Conservation (phyloP, 116 monocot genomes). For the Dioscorea cayenensis region DNA sequence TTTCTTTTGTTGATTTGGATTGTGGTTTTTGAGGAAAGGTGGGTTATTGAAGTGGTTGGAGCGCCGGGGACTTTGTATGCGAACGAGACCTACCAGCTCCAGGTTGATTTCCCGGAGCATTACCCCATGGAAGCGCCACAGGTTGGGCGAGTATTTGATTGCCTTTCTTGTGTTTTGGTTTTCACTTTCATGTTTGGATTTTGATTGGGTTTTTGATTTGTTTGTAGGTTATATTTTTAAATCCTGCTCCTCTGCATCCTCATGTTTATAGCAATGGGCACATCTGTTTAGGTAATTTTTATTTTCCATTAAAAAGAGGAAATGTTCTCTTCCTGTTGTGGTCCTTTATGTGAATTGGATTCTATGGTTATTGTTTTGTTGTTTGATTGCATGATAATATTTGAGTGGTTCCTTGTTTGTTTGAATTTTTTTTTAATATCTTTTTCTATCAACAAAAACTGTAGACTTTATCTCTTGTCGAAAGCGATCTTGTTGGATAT, state of each 20-base stretch:
- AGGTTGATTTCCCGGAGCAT: slow-evolving; percentile 98
- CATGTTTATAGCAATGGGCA: slow-evolving; percentile 88
- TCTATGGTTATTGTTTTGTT: too few relatives aligned
- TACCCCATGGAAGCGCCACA: slow-evolving; percentile 99
- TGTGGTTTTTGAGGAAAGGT: slow-evolving; percentile 36
- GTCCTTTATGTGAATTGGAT: too few relatives aligned
- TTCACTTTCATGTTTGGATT: background rate
- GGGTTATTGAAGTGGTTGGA: slow-evolving; percentile 81
- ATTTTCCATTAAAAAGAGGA: background rate
- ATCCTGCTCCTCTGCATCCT: slow-evolving; percentile 69
- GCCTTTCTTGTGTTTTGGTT: background rate
- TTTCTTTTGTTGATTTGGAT: slow-evolving; percentile 1
- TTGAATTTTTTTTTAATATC: background rate
- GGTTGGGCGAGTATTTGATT: slow-evolving; percentile 24
- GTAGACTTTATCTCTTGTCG: background rate
- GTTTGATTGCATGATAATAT: background rate
- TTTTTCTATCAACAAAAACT: background rate
- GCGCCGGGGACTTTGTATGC: slow-evolving; percentile 83
- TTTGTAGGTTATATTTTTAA: slow-evolving; percentile 63
- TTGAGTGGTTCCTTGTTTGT: background rate
- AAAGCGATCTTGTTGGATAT: background rate
- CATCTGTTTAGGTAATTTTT: slow-evolving; percentile 71
- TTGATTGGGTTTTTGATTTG: background rate
- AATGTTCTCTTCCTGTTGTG: background rate
- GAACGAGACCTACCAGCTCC: slow-evolving; percentile 86